Conservation (phyloP, 1,284 basidiomycete species). For the Chalciporus sp. region DNA sequence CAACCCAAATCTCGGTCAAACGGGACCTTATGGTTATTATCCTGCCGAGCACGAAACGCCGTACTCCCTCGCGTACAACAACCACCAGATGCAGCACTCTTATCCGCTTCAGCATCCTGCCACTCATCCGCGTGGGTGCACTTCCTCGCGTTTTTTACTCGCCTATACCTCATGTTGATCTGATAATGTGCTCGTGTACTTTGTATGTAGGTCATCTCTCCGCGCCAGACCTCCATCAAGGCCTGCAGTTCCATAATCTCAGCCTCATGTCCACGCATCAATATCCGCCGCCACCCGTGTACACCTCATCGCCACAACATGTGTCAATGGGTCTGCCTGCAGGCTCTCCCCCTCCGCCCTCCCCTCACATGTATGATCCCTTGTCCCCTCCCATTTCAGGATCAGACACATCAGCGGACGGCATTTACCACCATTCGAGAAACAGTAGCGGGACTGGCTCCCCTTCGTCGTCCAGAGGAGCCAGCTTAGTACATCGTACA, state of each 20-base stretch:
- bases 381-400: conserved; percentile 81
- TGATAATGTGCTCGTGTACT: conserved; percentile 54
- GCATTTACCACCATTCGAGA: conserved; percentile 68
- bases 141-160: conserved; percentile 42
- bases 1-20: conserved; percentile 39
- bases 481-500: conserved; percentile 72
- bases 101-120: conserved; percentile 47
- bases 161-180: conserved; percentile 52
- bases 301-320: conserved; percentile 54
- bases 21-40: conserved; percentile 41
- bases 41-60: conserved; percentile 43
- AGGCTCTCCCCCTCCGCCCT: conserved; percentile 67
- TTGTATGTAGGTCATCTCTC: conserved; percentile 55
- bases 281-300: conserved; percentile 47
- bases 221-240: conserved; percentile 54
- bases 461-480: conserved; percentile 70
- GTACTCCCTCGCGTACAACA: conserved; percentile 46
- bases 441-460: conserved; percentile 77
- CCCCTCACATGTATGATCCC: conserved; percentile 78
- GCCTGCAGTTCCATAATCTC: conserved; percentile 52
- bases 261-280: conserved; percentile 52
- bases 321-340: conserved; percentile 51
- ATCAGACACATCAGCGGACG: conserved; percentile 82
- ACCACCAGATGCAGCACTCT: conserved; percentile 39
- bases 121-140: conserved; percentile 57